Evolutionary conservation across 371 early-diverging fungal genomes (phyloP), one percentile per base, ranked within the genome.

Genomic region (Capniomyces stellatus): DNA sequence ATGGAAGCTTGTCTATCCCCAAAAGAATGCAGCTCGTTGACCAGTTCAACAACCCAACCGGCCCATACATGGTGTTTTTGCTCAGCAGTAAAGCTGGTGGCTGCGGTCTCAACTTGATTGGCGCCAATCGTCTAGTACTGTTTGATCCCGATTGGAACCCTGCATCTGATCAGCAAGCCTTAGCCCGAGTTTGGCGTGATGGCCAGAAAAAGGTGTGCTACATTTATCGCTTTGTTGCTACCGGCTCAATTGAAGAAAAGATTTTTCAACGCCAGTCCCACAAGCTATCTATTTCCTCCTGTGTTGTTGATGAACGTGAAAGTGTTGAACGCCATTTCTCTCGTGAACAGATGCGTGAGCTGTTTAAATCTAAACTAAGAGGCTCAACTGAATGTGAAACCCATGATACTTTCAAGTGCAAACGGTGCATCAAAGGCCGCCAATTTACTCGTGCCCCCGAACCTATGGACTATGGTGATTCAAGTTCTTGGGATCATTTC

Each of bases 81-180:
- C 70, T 98, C 6, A 89, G 89, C 58, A 91, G 91, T 62, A 95
- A 94, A 65, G 97, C 97, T 0, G 98, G 98, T 64, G 98, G 98
- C 24, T 94, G 96, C 71, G 98, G 98, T 12, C 67, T 98, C 51
- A 98, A 98, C 60, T 68, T 98, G 68, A 89, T 94, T 57, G 97
- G 97, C 1, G 98, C 98, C 24, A 94, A 92, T 62, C 75, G 97
- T 1, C 74, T 98, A 15, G 81, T 96, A 0, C 73, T 98, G 10
- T 95, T 95, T 66, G 98, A 87, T 64, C 87, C 87, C 44, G 77
- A 76, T 59, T 78, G 78, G 60, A 71, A 74, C 50, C 78, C 77
- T 0, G 78, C 77, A 6, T 67, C 73, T 27, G 81, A 84, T 64
- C 74, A 76, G 55, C 82, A 90, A 68, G 92, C 93, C 0, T 72